Evolutionary conservation across 306 rosid species (phyloP).

Genomic region (Carpinus fangiana): DNA sequence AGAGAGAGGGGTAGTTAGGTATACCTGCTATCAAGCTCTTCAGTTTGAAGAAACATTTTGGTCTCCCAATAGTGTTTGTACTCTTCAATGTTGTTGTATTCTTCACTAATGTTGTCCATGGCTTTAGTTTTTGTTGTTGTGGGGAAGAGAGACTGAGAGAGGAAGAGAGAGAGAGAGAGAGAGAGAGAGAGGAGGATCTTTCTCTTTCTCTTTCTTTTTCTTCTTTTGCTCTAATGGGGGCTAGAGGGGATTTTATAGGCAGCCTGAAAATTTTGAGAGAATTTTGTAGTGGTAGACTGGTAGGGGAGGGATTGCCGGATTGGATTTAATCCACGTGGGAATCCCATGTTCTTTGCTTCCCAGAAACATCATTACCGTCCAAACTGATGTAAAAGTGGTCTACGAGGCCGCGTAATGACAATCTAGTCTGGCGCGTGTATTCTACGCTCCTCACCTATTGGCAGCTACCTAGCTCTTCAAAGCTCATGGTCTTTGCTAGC

Average conservation of each 20-base stretch:
- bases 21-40: constrained; percentile 71
- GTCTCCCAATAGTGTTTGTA: constrained; percentile 72
- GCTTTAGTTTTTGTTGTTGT: background rate
- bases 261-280: background rate
- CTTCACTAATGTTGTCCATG: constrained; percentile 74
- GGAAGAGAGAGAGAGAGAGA: background rate
- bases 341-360: constrained; percentile 23
- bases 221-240: background rate
- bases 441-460: no score
- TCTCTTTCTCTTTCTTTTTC: background rate
- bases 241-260: background rate
- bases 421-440: background rate
- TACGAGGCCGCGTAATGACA: constrained; percentile 32
- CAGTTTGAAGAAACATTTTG: constrained; percentile 65
- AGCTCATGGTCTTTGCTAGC: no score
- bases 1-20: background rate
- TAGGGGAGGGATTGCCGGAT: background rate
- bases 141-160: background rate
- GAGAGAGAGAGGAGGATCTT: background rate
- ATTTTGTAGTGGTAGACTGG: constrained; percentile 9
- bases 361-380: constrained; percentile 29
- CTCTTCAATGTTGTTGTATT: constrained; percentile 11
- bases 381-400: background rate
- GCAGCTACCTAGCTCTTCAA: no score
- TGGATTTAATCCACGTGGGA: constrained; percentile 29